A percentile compares a stretch with the other conserved stretches of the same genome.
These are phyloP conservation scores for Ilyonectria mors-panacis DNA, from an alignment of 2,329 filamentous ascomycete genomes.

Conservation along the genomic window DNA sequence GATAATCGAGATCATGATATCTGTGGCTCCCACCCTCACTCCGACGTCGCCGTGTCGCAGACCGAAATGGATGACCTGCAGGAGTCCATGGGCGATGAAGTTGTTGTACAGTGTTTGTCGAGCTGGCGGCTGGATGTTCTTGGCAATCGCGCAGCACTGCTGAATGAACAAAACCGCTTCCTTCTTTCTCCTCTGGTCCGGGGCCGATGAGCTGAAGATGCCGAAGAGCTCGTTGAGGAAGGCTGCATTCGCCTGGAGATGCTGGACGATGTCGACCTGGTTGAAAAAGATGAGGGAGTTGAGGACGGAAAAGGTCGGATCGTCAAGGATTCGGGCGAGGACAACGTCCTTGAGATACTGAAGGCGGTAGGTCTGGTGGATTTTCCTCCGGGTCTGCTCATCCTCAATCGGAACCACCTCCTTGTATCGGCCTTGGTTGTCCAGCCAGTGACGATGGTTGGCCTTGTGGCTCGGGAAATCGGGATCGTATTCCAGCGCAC, in stretches of 20 bases:
- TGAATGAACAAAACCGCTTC: slow-evolving; percentile 97
- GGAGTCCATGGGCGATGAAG: slow-evolving; percentile 88
- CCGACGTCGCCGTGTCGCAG: slow-evolving; percentile 87
- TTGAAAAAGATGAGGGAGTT: slow-evolving; percentile 99
- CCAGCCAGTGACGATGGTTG: slow-evolving; percentile 94
- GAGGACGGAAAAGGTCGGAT: slow-evolving; percentile 96
- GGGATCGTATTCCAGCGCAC: slow-evolving; percentile 96
- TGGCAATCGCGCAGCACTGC: slow-evolving; percentile 94
- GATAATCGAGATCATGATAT: slow-evolving; percentile 93
- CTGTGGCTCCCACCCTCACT: slow-evolving; percentile 91
- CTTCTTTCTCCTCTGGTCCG: slow-evolving; percentile 83
- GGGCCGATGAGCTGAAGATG: slow-evolving; percentile 80
- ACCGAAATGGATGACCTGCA: slow-evolving; percentile 92
- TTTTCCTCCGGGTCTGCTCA: slow-evolving; percentile 85
- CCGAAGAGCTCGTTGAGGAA: slow-evolving; percentile 91
- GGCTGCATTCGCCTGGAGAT: slow-evolving; percentile 84
- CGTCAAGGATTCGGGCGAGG: slow-evolving; percentile 93
- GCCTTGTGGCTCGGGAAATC: slow-evolving; percentile 98
- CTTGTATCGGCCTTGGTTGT: slow-evolving; percentile 91
- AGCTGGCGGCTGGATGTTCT: slow-evolving; percentile 89
- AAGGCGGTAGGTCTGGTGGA: slow-evolving; percentile 94
- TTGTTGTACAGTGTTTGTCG: slow-evolving; percentile 89
- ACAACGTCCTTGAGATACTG: slow-evolving; percentile 99
- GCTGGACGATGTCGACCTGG: slow-evolving; percentile 96
- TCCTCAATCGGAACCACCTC: slow-evolving; percentile 96